Evolutionary conservation across 192 early-diverging fungal genomes (phyloP), one percentile per base, ranked within the genome.

Genomic region (Backusella tuberculispora): DNA sequence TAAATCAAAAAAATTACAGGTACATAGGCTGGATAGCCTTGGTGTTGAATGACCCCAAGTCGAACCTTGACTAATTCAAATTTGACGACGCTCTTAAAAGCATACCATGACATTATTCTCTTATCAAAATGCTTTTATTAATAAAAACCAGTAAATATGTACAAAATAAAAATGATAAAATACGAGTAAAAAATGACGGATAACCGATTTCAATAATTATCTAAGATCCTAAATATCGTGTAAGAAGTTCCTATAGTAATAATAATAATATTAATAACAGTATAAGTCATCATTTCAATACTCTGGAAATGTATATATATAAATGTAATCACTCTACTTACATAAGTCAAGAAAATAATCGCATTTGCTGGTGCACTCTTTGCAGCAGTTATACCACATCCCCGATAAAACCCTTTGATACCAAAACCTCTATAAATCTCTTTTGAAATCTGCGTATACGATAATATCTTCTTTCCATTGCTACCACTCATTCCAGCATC

Each of bases 261-360:
- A 26, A 66, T 3, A 21, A 48, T 48, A 42, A 40, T 45, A 5
- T 7, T 34, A 65, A 34, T 48, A 14, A 17, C 40, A 21, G 7
- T 17, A 29, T 41, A 37, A 44, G 50, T 60, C 15, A 71, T 2
- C 7, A 47, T 46, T 19, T 46, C 0, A 46, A 50, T 38, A 29
- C 43, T n/a, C 14, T 7, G 43, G 15, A n/a, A 9, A 17, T 48
- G 2, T 34, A 2, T 2, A 34, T 34, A 34, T 34, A 34, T 34
- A 34, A 0, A 34, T 48, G 46, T 48, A 12, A 17, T 8, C 45
- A 4, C 17, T 21, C 15, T 48, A 81, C 90, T 90, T 84, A 92
- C 97, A 87, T 97, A 99, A 1, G 96, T 97, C 83, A 95, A 88
- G 80, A 99, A 99, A 75, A 99, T 98, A 63, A 95, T 91, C 10